Conservation (phyloP, 768 basidiomycete genomes). For the Psilocybe cubensis region DNA sequence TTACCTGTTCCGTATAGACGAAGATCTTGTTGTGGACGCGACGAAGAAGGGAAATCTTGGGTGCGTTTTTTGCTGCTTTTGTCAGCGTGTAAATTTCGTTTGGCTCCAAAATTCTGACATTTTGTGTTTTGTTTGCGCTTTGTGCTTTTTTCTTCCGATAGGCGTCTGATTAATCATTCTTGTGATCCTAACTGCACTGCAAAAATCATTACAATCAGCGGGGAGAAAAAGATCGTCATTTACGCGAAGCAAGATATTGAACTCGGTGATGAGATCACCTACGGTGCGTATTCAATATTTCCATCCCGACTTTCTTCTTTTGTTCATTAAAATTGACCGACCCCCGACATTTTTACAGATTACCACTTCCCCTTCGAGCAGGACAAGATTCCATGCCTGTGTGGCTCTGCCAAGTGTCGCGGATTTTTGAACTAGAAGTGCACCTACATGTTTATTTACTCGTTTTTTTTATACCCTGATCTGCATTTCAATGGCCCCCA, state of each 20-base stretch:
- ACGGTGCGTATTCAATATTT: constrained; percentile 61
- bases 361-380: constrained; percentile 99
- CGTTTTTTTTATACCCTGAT: constrained; percentile 18
- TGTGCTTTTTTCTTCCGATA: constrained; percentile 31
- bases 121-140: constrained; percentile 7
- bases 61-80: constrained; percentile 50
- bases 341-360: constrained; percentile 49
- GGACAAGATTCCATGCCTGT: constrained; percentile 94
- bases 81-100: too few relatives aligned
- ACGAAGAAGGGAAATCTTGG: constrained; percentile 99
- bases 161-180: constrained; percentile 97
- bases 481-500: too few relatives aligned
- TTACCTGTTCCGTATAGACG: constrained; percentile 97
- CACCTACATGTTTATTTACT: constrained; percentile 1
- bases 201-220: constrained; percentile 89
- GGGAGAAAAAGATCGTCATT: constrained; percentile 98
- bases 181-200: constrained; percentile 95
- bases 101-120: constrained; percentile 8
- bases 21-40: constrained; percentile 97
- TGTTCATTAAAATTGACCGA: neutral
- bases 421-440: constrained; percentile 93
- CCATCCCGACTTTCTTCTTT: neutral
- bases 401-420: constrained; percentile 89
- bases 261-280: constrained; percentile 97
- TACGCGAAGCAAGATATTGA: constrained; percentile 97